These are phyloP conservation scores for Trichophyton rubrum DNA, from an alignment of 2,329 filamentous ascomycete species.

Conservation along the genomic window DNA sequence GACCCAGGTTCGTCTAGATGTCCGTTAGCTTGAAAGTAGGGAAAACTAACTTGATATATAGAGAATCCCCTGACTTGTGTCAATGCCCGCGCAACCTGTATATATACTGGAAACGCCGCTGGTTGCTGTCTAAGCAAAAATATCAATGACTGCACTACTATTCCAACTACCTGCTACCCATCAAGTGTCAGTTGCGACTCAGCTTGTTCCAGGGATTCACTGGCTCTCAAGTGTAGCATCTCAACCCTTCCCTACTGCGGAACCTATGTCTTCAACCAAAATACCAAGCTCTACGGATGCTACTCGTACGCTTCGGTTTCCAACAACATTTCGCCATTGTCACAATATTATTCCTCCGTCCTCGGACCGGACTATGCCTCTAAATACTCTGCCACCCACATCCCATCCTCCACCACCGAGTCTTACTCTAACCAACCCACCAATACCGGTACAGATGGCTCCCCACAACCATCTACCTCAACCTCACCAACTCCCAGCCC, in stretches of 20 bases:
- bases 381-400: neutral
- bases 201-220: constrained; percentile 6
- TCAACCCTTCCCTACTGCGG: constrained; percentile 14
- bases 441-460: neutral
- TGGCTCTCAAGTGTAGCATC: constrained; percentile 8
- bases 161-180: constrained; percentile 12
- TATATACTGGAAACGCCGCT: constrained; percentile 11
- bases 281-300: constrained; percentile 11
- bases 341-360: constrained; percentile 13
- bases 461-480: neutral
- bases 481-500: neutral
- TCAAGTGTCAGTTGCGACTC: constrained; percentile 10
- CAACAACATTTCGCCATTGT: constrained; percentile 10
- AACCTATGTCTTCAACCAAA: constrained; percentile 12
- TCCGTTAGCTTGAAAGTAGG: neutral
- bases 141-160: constrained; percentile 12
- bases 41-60: neutral
- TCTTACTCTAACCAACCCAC: neutral
- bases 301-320: constrained; percentile 9
- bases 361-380: constrained; percentile 11
- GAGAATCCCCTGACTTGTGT: constrained; percentile 13
- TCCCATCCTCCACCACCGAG: neutral
- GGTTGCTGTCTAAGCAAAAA: constrained; percentile 14
- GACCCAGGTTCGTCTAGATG: constrained; percentile 12
- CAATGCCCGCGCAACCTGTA: constrained; percentile 13